phyloP scores from a whole-genome alignment of 345 rosid species.

The Microcos paniculata region DNA sequence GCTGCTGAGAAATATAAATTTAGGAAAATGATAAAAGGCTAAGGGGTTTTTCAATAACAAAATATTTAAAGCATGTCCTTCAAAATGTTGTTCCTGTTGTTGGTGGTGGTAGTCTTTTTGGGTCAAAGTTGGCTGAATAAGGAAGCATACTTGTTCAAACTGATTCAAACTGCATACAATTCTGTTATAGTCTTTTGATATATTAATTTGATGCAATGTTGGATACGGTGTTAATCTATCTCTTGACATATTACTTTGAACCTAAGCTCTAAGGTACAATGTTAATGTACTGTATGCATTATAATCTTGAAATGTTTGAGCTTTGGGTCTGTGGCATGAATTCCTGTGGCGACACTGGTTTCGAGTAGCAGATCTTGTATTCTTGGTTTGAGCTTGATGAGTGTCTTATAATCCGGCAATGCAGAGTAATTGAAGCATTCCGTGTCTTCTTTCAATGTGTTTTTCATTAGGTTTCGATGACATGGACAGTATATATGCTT shows the following conservation, averaged over 20 bases:
- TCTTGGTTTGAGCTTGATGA: background rate
- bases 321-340: background rate
- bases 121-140: too few species aligned
- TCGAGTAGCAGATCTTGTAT: background rate
- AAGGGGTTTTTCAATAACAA: background rate
- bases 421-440: background rate
- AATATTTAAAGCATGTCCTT: background rate
- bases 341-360: background rate
- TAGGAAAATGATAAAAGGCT: background rate
- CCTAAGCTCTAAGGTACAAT: background rate
- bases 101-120: too few species aligned
- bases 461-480: slow-evolving; percentile 70
- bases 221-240: too few species aligned
- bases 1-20: background rate
- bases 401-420: background rate
- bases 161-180: too few species aligned
- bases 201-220: too few species aligned
- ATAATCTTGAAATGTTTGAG: background rate
- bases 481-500: slow-evolving; percentile 80
- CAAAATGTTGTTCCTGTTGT: too few species aligned
- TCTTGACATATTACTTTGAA: too few species aligned
- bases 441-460: background rate
- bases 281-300: background rate
- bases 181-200: too few species aligned
- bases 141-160: too few species aligned